These are phyloP conservation scores for Posidonia oceanica DNA, from an alignment of 116 monocot genomes.

Conservation along the genomic window DNA sequence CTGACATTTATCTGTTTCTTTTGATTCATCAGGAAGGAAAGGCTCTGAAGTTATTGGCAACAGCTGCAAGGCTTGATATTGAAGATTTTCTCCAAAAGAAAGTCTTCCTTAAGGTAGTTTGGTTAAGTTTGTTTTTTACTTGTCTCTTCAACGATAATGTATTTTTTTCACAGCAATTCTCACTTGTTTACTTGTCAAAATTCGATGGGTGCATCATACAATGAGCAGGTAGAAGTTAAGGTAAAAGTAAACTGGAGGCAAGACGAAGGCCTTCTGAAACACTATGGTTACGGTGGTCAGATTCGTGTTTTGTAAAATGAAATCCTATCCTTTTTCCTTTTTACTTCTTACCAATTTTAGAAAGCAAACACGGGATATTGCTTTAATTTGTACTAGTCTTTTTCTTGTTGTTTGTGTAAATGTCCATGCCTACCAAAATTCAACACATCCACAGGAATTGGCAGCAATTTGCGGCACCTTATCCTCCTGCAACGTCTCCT, in stretches of 20 bases:
- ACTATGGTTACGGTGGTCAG: conserved; percentile 75
- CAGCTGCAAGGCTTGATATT: conserved; percentile 90
- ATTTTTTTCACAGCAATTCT: neutral
- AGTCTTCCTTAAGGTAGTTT: conserved; percentile 68
- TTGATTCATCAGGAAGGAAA: conserved; percentile 55
- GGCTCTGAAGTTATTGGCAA: conserved; percentile 86
- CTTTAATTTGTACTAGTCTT: neutral
- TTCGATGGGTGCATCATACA: neutral
- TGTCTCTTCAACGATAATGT: neutral
- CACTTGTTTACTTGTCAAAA: neutral
- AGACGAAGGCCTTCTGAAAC: conserved; percentile 72
- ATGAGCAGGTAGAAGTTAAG: conserved; percentile 74
- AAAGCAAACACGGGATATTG: too few species aligned
- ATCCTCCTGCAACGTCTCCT: neutral
- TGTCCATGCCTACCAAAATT: too few species aligned
- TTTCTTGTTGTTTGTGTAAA: neutral
- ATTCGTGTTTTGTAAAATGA: conserved; percentile 28
- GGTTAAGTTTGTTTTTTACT: neutral
- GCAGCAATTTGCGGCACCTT: neutral
- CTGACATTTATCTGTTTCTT: neutral
- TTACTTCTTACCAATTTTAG: neutral
- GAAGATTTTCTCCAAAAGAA: conserved; percentile 94
- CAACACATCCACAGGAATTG: neutral
- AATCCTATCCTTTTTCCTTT: neutral
- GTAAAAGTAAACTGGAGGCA: conserved; percentile 88